Base-by-base conservation (phyloP, 1,139 yeast genomes). In the Kazachstania sp. region DNA sequence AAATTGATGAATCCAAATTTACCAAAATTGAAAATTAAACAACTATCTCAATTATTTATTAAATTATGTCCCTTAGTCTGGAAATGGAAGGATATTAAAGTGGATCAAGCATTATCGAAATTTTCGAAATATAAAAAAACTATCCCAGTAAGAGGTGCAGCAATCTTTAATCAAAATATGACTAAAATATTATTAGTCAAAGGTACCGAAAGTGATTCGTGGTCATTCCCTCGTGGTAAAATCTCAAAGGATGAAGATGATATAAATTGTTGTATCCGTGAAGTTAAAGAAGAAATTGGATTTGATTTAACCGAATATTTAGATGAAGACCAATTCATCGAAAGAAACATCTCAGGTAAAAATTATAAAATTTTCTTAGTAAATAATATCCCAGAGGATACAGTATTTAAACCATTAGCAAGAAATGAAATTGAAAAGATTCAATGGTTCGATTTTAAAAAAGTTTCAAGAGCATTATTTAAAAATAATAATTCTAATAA, bases 151-250 rank as follows among this genome's bases (percentile, higher is more conserved):
- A 75, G 99, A 59, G 99, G 99, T 23, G 94, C 94, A 45, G 96
- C 96, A 13, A 72, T 94, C 46, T 77, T 94, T 58, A 88, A 87
- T 63, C 72, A 75, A 47, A 78, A 76, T 39, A 68, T 87, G 70
- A 76, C 81, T 49, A 86, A 86, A 60, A 73, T 87, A 8, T 62
- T 94, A 37, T 70, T 94, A 58, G 95, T 92, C 3, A 82, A 86
- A 61, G 97, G 97, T 2, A 82, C 83, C 50, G 95, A 86, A 55
- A 78, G 90, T n/a, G 67, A 83, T 12, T 71, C 79, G 2, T 94
- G 98, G 98, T 86, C 96, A 5, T 94, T 94, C 60, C 99, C 99
- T 4, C 74, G 96, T 64, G 99, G 99, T 8, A 94, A 94, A 67
- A 94, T 94, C 49, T 86, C 95, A 37, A 90, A 92, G 63, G 95